Conservation (phyloP, 1,139 yeast genomes). For the Schizosaccharomyces versatilis region DNA sequence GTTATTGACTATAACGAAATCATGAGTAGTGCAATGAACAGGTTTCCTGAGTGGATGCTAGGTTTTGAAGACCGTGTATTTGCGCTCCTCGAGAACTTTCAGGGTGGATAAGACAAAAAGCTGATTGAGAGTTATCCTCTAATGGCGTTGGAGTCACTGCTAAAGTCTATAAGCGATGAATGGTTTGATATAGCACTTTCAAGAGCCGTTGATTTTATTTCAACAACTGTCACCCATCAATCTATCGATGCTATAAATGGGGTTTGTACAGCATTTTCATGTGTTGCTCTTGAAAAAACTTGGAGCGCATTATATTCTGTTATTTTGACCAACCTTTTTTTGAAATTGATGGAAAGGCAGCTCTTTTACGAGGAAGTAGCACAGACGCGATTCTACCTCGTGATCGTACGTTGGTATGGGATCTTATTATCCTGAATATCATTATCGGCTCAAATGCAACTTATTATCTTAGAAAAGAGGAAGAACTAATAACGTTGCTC, state of each 20-base stretch:
- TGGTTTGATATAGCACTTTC: neutral
- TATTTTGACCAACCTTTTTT: neutral
- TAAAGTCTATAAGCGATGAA: neutral
- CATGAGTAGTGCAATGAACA: constrained; percentile 49
- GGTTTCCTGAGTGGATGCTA: constrained; percentile 40
- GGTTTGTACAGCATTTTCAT: neutral
- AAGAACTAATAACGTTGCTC: constrained; percentile 31
- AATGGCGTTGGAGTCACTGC: neutral
- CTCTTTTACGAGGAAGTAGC: neutral
- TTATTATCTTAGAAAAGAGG: constrained; percentile 43
- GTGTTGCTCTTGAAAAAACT: neutral
- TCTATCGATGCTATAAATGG: neutral
- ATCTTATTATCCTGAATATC: constrained; percentile 14
- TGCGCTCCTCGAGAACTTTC: constrained; percentile 50
- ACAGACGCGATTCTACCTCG: neutral
- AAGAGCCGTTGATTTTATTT: neutral
- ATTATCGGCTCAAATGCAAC: neutral
- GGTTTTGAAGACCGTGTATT: constrained; percentile 40
- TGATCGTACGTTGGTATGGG: constrained; percentile 19
- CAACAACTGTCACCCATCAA: neutral
- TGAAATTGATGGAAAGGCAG: neutral
- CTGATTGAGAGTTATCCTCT: neutral
- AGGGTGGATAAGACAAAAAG: constrained; percentile 29
- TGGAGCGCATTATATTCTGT: neutral
- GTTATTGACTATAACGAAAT: constrained; percentile 32